Conservation (phyloP, 306 rosid species). For the Vigna mungo region DNA sequence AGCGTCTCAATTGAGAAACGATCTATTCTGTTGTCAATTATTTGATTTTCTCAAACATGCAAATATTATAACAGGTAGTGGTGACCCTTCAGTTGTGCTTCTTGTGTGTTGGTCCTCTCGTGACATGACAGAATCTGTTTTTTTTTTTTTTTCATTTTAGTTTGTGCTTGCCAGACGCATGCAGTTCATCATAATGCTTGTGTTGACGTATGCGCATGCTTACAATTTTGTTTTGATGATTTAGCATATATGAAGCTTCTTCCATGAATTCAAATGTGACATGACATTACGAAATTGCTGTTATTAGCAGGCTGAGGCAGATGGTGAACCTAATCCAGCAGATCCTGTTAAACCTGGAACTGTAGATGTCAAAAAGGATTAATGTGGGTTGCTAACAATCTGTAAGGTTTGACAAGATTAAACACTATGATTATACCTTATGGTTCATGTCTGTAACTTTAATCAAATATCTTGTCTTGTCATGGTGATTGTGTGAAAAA, state of each 20-base stretch:
- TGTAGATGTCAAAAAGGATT: conserved; percentile 66
- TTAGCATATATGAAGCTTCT: conserved; percentile 35
- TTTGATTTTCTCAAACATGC: neutral
- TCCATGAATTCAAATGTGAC: conserved; percentile 20
- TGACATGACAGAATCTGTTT: conserved; percentile 17
- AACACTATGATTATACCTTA: neutral
- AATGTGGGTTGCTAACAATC: conserved; percentile 23
- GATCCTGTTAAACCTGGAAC: conserved; percentile 48
- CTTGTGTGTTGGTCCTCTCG: neutral
- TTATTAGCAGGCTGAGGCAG: conserved; percentile 59
- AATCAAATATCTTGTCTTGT: neutral
- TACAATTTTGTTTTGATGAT: conserved; percentile 9
- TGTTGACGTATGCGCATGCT: conserved; percentile 21
- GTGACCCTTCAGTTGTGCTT: neutral
- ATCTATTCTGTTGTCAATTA: neutral
- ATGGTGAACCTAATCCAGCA: conserved; percentile 46
- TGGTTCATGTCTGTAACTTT: conserved; percentile 19
- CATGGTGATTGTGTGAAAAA: neutral
- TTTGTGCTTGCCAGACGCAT: conserved; percentile 25
- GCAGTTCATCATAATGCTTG: neutral
- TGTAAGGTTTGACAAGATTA: conserved; percentile 22
- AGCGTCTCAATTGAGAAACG: conserved; percentile 29
- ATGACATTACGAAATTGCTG: conserved; percentile 34
- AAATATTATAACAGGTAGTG: neutral
- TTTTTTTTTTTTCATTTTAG: neutral